Percentiles rank a stretch among this genome's conserved stretches.
Evolutionary conservation across 2,329 filamentous ascomycete genomes (phyloP).

Genomic region (Diaporthe sp.): DNA sequence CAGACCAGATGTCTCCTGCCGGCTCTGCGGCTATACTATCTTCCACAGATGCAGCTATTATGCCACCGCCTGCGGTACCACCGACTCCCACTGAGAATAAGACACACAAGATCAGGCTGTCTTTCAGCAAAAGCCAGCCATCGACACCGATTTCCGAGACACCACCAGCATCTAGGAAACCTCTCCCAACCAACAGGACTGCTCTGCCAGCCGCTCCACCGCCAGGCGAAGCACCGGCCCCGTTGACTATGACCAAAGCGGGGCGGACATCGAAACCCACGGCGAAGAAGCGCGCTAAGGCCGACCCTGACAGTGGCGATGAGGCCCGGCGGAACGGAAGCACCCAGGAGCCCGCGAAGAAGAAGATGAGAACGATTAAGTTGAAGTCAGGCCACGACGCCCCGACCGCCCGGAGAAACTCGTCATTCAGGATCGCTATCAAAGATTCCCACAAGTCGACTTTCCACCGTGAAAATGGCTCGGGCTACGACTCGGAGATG

Average conservation of each 20-base stretch:
- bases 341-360: conserved; percentile 51
- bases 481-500: conserved; percentile 96
- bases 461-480: conserved; percentile 76
- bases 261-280: conserved; percentile 72
- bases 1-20: conserved; percentile 36
- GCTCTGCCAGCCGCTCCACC: conserved; percentile 51
- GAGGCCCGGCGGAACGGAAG: conserved; percentile 54
- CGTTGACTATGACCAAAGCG: conserved; percentile 67
- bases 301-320: conserved; percentile 66
- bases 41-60: conserved; percentile 30
- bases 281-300: conserved; percentile 73
- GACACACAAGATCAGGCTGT: conserved; percentile 48
- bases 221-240: conserved; percentile 44
- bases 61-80: conserved; percentile 41
- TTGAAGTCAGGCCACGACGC: conserved; percentile 21
- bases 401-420: conserved; percentile 54
- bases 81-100: conserved; percentile 40
- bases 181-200: conserved; percentile 44
- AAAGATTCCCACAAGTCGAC: conserved; percentile 62
- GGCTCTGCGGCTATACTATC: background rate
- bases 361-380: conserved; percentile 54
- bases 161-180: conserved; percentile 36
- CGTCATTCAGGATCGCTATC: conserved; percentile 33
- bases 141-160: conserved; percentile 47
- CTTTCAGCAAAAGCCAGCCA: conserved; percentile 45